These are phyloP conservation scores for Penicillium subrubescens DNA, from an alignment of 495 filamentous ascomycete species.

Conservation along the genomic window DNA sequence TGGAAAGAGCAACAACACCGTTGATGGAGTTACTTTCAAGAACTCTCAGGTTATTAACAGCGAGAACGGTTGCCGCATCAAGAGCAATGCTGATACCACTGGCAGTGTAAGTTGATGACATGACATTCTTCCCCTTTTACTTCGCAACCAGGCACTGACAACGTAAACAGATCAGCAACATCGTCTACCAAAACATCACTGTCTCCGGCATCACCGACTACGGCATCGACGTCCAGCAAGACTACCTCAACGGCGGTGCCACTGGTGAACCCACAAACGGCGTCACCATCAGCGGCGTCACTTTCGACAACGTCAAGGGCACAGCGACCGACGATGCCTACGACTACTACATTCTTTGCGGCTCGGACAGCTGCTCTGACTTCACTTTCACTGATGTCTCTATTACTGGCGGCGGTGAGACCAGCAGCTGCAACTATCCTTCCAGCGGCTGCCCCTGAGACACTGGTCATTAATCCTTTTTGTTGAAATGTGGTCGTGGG, in stretches of 20 bases:
- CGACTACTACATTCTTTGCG: constrained; percentile 55
- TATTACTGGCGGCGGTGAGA: constrained; percentile 43
- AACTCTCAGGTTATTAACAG: constrained; percentile 22
- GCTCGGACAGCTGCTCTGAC: constrained; percentile 45
- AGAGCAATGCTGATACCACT: constrained; percentile 46
- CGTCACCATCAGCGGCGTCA: constrained; percentile 41
- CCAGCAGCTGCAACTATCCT: constrained; percentile 45
- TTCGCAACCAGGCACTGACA: background rate
- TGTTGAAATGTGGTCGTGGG: background rate
- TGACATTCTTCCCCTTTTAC: background rate
- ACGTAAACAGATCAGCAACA: constrained; percentile 31
- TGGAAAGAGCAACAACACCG: constrained; percentile 51
- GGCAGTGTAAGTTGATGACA: constrained; percentile 28
- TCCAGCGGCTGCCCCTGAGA: constrained; percentile 26
- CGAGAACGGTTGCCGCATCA: constrained; percentile 45
- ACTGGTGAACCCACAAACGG: constrained; percentile 48
- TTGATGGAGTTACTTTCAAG: constrained; percentile 39
- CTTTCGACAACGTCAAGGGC: constrained; percentile 45
- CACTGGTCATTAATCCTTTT: background rate
- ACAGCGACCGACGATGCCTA: constrained; percentile 33
- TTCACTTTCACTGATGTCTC: constrained; percentile 41
- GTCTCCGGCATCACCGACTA: constrained; percentile 45
- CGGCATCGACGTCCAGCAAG: constrained; percentile 51
- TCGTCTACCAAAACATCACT: constrained; percentile 47
- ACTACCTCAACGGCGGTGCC: constrained; percentile 52